Evolutionary conservation across 129 eudicot genomes (phyloP), one percentile per base, ranked within the genome.

Genomic region (Lactuca saligna): DNA sequence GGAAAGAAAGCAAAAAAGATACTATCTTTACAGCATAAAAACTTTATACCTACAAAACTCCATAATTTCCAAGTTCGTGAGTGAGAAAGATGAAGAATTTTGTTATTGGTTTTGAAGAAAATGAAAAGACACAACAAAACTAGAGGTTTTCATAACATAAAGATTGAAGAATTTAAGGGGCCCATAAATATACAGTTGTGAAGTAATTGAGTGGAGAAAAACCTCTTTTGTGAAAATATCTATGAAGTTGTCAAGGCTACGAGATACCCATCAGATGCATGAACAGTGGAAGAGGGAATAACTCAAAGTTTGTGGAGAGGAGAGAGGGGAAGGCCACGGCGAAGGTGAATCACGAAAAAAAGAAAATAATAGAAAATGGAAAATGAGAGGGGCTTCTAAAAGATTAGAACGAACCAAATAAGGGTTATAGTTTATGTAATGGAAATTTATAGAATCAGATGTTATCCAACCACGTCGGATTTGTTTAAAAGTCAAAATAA

Each of bases 401-500:
- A 35, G 65, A 60, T 60, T 34, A 60, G 65, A 25, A 60, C 41
- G 65, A 60, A n/a, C 41, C 65, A 60, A 60, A 60, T 34, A 34
- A 5, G 64, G 65, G 64, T 32, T 58, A 32, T 58, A 41, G 41
- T 59, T 59, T 59, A 33, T 59, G 64, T 31, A 32, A 33, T 32
- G 44, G 33, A 33, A 33, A 7, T 12, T 4, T 3, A 39, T 59
- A 17, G 63, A 42, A 20, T 14, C 64, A 32, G 6, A 59, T 33
- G 44, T 33, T 35, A 60, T 60, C 65, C 65, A 60, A 60, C 64
- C 65, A 60, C 65, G 65, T 60, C 65, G 8, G 42, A 31, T 58
- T 58, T 10, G 15, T 32, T 13, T 58, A 41, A 29, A 12, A 31
- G 7, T 32, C 49, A 2, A 57, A 57, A 57, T 57, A 11, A 11